Evolutionary conservation across 208 protist genomes (phyloP).

Genomic region (Trichomonas tenax): DNA sequence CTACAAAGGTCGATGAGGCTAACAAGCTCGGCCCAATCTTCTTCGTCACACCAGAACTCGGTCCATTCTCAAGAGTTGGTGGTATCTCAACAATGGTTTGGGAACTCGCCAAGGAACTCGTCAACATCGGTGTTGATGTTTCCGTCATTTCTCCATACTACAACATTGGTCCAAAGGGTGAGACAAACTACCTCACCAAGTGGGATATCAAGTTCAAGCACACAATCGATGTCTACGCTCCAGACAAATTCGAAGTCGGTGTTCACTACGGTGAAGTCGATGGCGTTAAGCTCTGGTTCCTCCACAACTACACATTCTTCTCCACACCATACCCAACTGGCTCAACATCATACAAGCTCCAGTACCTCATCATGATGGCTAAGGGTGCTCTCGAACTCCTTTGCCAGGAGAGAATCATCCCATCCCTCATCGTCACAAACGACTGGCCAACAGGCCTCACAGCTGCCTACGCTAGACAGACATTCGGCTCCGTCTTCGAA

Average conservation of each 20-base stretch:
- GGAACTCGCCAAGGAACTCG: conserved; percentile 6
- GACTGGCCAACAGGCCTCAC: not conserved
- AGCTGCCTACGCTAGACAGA: not conserved
- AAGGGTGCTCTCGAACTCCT: not conserved
- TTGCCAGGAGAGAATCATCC: not conserved
- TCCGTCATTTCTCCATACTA: not conserved
- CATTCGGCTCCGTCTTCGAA: not conserved
- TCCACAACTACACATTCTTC: conserved; percentile 16
- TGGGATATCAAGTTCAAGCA: not conserved
- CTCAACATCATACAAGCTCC: not conserved
- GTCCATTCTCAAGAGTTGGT: not conserved
- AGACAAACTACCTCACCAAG: not conserved
- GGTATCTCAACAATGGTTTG: conserved; percentile 16
- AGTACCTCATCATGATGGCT: not conserved
- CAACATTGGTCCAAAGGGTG: not conserved
- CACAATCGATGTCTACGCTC: conserved; percentile 12
- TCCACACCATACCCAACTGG: not conserved
- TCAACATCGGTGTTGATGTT: not conserved
- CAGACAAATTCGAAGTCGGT: not conserved
- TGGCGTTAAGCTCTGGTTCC: not conserved
- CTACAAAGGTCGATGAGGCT: not conserved
- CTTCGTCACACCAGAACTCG: not conserved
- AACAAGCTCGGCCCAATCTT: not conserved
- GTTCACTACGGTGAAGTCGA: not conserved
- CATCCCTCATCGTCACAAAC: not conserved